These are phyloP conservation scores for Glycine soja DNA, from an alignment of 306 rosid genomes.

Conservation along the genomic window DNA sequence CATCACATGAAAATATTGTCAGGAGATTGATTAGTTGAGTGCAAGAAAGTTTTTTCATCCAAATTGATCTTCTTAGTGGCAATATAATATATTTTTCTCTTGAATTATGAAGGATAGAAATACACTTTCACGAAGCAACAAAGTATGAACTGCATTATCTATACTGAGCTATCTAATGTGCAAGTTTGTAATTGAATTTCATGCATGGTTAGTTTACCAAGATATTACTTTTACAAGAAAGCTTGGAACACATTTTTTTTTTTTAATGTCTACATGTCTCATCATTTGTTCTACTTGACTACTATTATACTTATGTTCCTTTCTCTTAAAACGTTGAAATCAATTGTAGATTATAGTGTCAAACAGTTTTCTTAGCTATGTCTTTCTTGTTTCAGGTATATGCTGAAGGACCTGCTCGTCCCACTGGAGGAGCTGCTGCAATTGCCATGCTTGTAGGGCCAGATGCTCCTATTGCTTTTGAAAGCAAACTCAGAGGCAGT, in stretches of 20 bases:
- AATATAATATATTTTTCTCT: slow-evolving; percentile 7
- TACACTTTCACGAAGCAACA: neutral
- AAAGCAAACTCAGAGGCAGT: slow-evolving; percentile 84
- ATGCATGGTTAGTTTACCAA: slow-evolving; percentile 3
- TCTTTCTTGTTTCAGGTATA: slow-evolving; percentile 66
- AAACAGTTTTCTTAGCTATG: slow-evolving; percentile 1
- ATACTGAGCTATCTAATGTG: slow-evolving; percentile 19
- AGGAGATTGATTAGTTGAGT: no score
- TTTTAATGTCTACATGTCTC: neutral
- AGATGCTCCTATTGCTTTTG: slow-evolving; percentile 83
- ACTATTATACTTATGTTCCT: neutral
- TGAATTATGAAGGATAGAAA: slow-evolving; percentile 1
- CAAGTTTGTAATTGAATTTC: neutral
- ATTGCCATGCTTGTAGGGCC: slow-evolving; percentile 85
- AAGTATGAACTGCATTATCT: neutral
- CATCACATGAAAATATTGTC: no score
- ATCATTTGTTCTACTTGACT: slow-evolving; percentile 6
- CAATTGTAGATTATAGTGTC: neutral
- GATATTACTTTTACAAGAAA: neutral
- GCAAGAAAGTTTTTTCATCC: no score
- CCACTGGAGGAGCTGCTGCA: slow-evolving; percentile 98
- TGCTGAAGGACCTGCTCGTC: slow-evolving; percentile 93
- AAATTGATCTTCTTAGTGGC: no score
- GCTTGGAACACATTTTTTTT: neutral
- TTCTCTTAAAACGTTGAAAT: slow-evolving; percentile 12